Evolutionary conservation across 345 rosid genomes (phyloP).

Genomic region (Ailanthus altissimus): DNA sequence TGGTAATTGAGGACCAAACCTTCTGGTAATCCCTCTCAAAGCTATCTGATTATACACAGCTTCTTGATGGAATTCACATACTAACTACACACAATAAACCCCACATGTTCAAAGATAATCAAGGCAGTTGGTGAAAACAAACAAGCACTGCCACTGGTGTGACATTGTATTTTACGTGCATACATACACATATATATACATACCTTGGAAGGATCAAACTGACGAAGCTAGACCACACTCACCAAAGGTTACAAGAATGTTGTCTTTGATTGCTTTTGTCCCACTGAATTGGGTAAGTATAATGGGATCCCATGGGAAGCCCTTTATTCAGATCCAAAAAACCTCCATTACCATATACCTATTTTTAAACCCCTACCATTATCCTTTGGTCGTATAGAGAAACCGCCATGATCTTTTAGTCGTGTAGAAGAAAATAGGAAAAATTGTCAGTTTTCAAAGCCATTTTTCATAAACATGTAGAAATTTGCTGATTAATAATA

Average conservation of each 20-base stretch:
- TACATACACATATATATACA: not conserved
- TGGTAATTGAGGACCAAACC: constrained; percentile 76
- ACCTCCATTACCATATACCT: constrained; percentile 77
- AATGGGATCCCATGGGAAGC: constrained; percentile 53
- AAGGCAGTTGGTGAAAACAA: not conserved
- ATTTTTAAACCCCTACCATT: constrained; percentile 80
- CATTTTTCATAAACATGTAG: too few species aligned
- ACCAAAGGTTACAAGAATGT: constrained; percentile 69
- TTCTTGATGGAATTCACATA: constrained; percentile 77
- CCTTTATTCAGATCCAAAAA: constrained; percentile 71
- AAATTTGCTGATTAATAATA: too few species aligned
- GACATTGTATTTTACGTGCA: too few species aligned
- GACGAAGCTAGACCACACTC: constrained; percentile 78
- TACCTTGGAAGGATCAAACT: constrained; percentile 63
- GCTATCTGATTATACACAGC: constrained; percentile 64
- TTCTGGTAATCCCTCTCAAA: constrained; percentile 70
- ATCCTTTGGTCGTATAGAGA: constrained; percentile 1
- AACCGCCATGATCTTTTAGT: too few species aligned
- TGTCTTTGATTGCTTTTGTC: constrained; percentile 59
- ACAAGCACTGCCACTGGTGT: too few species aligned
- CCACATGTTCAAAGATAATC: not conserved
- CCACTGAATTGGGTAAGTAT: constrained; percentile 65
- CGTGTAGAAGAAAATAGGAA: too few species aligned
- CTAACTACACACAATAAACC: constrained; percentile 42
- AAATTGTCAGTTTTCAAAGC: too few species aligned